These are phyloP conservation scores for Colletotrichum australisinense DNA, from an alignment of 2,329 filamentous ascomycete genomes.

Conservation along the genomic window DNA sequence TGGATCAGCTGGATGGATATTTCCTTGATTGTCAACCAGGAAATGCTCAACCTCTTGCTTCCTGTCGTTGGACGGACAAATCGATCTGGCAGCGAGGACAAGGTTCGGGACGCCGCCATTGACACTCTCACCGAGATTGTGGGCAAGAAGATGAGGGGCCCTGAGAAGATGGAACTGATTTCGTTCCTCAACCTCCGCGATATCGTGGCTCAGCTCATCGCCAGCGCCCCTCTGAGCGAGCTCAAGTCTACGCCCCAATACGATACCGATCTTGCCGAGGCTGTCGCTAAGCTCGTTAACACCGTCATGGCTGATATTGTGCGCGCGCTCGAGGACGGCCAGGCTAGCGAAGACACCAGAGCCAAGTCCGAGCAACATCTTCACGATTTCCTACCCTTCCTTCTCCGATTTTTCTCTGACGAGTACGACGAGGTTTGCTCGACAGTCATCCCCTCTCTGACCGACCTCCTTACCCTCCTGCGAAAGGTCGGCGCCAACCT, in stretches of 20 bases:
- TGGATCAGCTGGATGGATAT: slow-evolving; percentile 99
- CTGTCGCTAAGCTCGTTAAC: slow-evolving; percentile 95
- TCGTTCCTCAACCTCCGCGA: slow-evolving; percentile 87
- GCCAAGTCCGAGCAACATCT: slow-evolving; percentile 84
- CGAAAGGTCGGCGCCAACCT: slow-evolving; percentile 78
- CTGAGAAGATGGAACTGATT: slow-evolving; percentile 95
- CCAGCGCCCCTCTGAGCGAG: slow-evolving; percentile 83
- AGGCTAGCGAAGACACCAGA: slow-evolving; percentile 71
- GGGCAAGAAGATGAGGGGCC: slow-evolving; percentile 95
- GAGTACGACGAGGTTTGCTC: slow-evolving; percentile 99
- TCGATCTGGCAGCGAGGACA: slow-evolving; percentile 73
- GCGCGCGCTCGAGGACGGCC: slow-evolving; percentile 79
- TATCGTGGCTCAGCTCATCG: slow-evolving; percentile 87
- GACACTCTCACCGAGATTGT: slow-evolving; percentile 97
- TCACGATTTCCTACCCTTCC: slow-evolving; percentile 84
- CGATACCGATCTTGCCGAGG: slow-evolving; percentile 94
- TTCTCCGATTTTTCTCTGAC: slow-evolving; percentile 95
- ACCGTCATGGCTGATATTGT: slow-evolving; percentile 89
- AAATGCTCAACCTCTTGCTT: slow-evolving; percentile 86
- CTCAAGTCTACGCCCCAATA: slow-evolving; percentile 86
- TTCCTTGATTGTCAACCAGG: slow-evolving; percentile 88
- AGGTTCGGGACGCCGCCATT: slow-evolving; percentile 89
- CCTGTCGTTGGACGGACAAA: slow-evolving; percentile 85
- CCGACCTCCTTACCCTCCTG: slow-evolving; percentile 90
- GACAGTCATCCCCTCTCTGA: slow-evolving; percentile 92